Percentiles rank a stretch among this genome's conserved stretches.
Conservation (phyloP, 1,284 basidiomycete species). For the Earliella scabrosa region DNA sequence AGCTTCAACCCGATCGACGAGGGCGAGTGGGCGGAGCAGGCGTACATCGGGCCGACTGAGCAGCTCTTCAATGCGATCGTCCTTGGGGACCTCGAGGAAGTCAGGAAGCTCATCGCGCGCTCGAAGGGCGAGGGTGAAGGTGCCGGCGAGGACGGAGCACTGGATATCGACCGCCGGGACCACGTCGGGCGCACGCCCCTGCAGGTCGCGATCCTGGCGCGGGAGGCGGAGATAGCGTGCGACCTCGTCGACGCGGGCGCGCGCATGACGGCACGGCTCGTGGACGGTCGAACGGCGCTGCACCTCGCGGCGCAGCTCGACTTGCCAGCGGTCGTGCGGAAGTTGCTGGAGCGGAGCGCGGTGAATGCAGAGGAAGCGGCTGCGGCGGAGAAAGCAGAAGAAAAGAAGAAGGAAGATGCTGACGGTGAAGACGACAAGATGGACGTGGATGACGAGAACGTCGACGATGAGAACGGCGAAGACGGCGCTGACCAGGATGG, state of each 20-base stretch:
- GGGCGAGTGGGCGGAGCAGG: slow-evolving; percentile 66
- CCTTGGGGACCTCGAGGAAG: slow-evolving; percentile 41
- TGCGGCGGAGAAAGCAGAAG: slow-evolving; percentile 32
- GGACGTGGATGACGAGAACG: slow-evolving; percentile 36
- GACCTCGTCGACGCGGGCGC: slow-evolving; percentile 57
- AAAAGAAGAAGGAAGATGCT: slow-evolving; percentile 33
- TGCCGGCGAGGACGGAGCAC: slow-evolving; percentile 37
- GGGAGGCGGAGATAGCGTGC: slow-evolving; percentile 48
- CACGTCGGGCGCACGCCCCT: slow-evolving; percentile 61
- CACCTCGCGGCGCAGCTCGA: slow-evolving; percentile 60
- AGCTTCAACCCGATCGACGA: slow-evolving; percentile 69
- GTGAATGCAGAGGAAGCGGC: slow-evolving; percentile 39
- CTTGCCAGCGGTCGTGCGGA: slow-evolving; percentile 44
- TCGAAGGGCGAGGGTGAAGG: too few species aligned
- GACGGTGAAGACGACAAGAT: slow-evolving; percentile 40
- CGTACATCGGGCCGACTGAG: slow-evolving; percentile 56
- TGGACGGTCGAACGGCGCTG: slow-evolving; percentile 56
- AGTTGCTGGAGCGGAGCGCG: slow-evolving; percentile 53
- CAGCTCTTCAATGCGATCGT: slow-evolving; percentile 59
- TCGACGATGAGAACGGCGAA: slow-evolving; percentile 33
- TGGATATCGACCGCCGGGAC: slow-evolving; percentile 55
- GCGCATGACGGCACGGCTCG: slow-evolving; percentile 55
- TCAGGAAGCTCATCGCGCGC: slow-evolving; percentile 45
- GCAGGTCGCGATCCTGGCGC: slow-evolving; percentile 55
- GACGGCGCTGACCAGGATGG: background rate